phyloP scores from a whole-genome alignment of 2,329 filamentous ascomycete genomes.

The Botrytis galanthina region DNA sequence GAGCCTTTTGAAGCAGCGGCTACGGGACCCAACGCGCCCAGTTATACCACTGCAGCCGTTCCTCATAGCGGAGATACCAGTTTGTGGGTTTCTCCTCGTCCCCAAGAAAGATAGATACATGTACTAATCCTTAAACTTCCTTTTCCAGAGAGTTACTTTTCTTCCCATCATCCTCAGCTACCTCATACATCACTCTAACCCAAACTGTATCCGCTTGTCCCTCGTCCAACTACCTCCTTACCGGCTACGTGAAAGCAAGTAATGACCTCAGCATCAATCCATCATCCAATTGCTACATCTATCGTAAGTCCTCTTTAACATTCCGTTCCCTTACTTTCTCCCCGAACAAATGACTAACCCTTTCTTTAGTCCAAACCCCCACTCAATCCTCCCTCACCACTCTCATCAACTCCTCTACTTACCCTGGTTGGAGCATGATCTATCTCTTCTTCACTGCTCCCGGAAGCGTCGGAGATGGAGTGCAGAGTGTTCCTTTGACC shows the following conservation, averaged over 20 bases:
- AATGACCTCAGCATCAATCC: background rate
- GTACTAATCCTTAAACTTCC: background rate
- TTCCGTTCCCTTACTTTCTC: no score
- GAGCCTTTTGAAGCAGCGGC: background rate
- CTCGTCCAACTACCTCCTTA: constrained; percentile 2
- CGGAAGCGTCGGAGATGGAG: background rate
- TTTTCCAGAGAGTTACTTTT: background rate
- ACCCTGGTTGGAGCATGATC: constrained; percentile 8
- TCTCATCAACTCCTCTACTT: background rate
- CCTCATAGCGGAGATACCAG: constrained; percentile 4
- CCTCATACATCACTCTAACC: background rate
- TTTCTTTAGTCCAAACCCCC: background rate
- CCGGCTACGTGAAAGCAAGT: background rate
- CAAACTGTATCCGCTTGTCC: background rate
- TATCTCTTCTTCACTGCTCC: constrained; percentile 12
- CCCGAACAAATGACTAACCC: no score
- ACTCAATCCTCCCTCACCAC: background rate
- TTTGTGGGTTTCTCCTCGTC: background rate
- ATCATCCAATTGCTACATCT: background rate
- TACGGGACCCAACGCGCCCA: background rate
- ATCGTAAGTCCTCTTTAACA: background rate
- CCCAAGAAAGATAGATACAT: background rate
- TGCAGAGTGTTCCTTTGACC: background rate
- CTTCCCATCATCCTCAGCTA: background rate
- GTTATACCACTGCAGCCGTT: background rate